Conservation (phyloP, 2,329 filamentous ascomycete species). For the Trichoderma lentiforme region DNA sequence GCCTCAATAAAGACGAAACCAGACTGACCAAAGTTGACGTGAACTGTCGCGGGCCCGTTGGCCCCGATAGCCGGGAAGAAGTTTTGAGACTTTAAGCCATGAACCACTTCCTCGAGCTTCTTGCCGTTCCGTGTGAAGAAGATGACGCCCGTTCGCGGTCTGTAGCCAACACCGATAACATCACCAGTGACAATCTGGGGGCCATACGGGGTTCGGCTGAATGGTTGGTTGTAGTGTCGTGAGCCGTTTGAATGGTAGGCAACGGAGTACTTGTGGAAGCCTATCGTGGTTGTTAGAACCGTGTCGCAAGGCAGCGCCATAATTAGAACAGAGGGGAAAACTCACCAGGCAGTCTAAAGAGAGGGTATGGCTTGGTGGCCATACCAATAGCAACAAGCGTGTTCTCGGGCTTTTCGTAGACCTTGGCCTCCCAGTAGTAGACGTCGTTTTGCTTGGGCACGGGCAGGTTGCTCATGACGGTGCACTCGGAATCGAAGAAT, state of each 20-base stretch:
- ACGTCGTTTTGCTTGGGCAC: conserved; percentile 99
- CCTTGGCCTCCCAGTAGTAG: conserved; percentile 99
- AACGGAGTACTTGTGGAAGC: conserved; percentile 87
- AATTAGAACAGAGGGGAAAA: not conserved
- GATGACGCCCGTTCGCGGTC: conserved; percentile 87
- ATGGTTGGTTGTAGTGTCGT: conserved; percentile 90
- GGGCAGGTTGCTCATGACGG: conserved; percentile 92
- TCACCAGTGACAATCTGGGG: conserved; percentile 88
- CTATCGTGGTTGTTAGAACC: conserved; percentile 34
- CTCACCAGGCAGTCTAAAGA: conserved; percentile 90
- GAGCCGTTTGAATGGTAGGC: conserved; percentile 87
- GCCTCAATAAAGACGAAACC: conserved; percentile 99
- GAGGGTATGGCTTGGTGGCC: conserved; percentile 92
- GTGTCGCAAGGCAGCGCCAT: not conserved
- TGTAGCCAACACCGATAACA: conserved; percentile 92
- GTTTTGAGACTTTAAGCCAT: conserved; percentile 91
- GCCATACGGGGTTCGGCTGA: conserved; percentile 73
- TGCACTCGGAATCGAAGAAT: conserved; percentile 97
- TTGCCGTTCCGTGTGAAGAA: conserved; percentile 99
- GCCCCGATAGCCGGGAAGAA: conserved; percentile 98
- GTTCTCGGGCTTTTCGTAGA: conserved; percentile 92
- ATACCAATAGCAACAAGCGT: conserved; percentile 88
- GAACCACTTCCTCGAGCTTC: conserved; percentile 89
- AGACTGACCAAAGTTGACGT: conserved; percentile 97
- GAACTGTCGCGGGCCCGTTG: conserved; percentile 85